Evolutionary conservation across 208 protist species (phyloP), one percentile per base, ranked within the genome.

Genomic region (Acanthamoeba quina): DNA sequence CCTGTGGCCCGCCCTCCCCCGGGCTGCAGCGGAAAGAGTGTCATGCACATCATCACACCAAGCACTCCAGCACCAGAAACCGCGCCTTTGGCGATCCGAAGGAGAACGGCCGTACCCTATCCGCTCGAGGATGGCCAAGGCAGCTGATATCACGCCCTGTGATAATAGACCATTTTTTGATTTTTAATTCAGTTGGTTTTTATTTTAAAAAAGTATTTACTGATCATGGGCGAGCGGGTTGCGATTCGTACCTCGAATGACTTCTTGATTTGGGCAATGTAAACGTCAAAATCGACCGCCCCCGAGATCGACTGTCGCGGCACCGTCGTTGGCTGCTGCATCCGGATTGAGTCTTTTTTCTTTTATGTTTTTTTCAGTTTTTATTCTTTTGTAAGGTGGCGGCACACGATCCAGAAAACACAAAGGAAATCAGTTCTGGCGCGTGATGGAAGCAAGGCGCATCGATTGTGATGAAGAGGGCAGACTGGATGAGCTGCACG

Each of bases 141-240:
- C 68, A 47, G 68, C n/a, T 13, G 68, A 31, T 47, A 76, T 76
- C 68, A 76, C 68, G 68, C 68, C 37, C 68, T 76, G 68, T 66
- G 5, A n/a, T 66, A 1, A 26, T 0, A 2, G 62, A 72, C 11
- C 6, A 26, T 60, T 26, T 26, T 26, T 64, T 64, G 5, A 19
- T 19, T 64, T 26, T n/a, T 37, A 37, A 37, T 4, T 26, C 5
- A 62, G 3, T 44, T 44, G 41, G 1, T 44, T 44, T 44, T 54
- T 11, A 4, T 56, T 56, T 19, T 21, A 56, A 56, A 37, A 37
- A 37, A 37, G 2, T 37, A 37, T 37, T 44, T 44, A 44, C 41
- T 44, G 5, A 44, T 44, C 4, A 5, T 44, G 41, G 44, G 9
- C 62, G 26, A 5, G 21, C 60, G 26, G n/a, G 62, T 5, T 17